Base-by-base conservation (phyloP, 352 stramenopile genomes). In the Lagenidium sp. region DNA sequence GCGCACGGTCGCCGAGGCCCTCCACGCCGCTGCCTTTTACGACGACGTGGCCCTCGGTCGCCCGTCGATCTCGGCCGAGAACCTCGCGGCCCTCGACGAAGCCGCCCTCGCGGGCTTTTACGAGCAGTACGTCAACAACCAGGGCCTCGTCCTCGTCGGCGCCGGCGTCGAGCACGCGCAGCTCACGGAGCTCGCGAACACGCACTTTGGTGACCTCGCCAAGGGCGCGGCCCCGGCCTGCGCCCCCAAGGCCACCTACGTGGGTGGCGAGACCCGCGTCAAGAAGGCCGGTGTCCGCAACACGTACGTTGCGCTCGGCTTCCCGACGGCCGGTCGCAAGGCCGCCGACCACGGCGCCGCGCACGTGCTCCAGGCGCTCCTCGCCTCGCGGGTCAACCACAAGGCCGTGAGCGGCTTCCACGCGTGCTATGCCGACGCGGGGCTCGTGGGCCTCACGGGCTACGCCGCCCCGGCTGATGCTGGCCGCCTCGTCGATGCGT, bases 1-100 rank as follows among this genome's bases (percentile, higher is more conserved):
- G 21, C 60, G 55, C n/a, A 67, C 72, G 34, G 41, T 88, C 41
- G 41, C 64, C 1, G 75, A 92, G 41, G 58, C 55, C 36, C 41
- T 92, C 37, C 75, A 90, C 64, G 70, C 62, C 23, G 80, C 77
- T 4, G 80, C 80, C 4, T 92, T 88, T 55, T 92, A 92, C 62
- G 63, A 89, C 53, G 78, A 92, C 57, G 54, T 60, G 20, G 64
- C 74, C 47, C 68, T 92, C 24, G 79, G 79, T 30, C 76, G 76
- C 36, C 47, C 72, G 18, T 40, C 79, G 18, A 50, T 62, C 28
- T 43, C 63, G 19, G 45, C 55, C 11, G 72, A 85, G 31, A 88
- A 87, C 70, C 41, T 92, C 24, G 47, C 43, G 10, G 54, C 55
- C 32, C 63, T 85, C 34, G 50, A 50, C 43, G 44, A 51, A n/a